A percentile compares a stretch with the other conserved stretches of the same genome.
These are phyloP conservation scores for Phytophthora brassicae DNA, from an alignment of 352 stramenopile genomes.

Conservation along the genomic window DNA sequence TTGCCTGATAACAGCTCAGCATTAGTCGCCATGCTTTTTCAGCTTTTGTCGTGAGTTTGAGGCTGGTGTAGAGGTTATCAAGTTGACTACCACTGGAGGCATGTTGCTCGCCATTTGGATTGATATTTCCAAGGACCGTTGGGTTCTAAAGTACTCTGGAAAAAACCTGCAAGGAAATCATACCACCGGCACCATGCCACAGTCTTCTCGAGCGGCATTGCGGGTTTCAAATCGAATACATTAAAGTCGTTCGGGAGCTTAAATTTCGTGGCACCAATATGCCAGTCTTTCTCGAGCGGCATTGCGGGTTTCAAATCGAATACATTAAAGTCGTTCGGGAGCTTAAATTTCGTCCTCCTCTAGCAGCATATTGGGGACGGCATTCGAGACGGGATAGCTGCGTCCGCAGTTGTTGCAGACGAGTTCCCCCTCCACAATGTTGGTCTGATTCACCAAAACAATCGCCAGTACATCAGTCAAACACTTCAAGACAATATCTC, in stretches of 20 bases:
- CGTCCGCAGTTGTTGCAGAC: slow-evolving; percentile 85
- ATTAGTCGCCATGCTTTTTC: neutral
- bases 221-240: slow-evolving; percentile 17
- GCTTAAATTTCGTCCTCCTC: slow-evolving; percentile 86
- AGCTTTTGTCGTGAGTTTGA: neutral
- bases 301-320: too few species aligned
- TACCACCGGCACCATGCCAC: too few species aligned
- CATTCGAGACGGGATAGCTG: slow-evolving; percentile 76
- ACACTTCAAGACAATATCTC: neutral
- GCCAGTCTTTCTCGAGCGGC: too few species aligned
- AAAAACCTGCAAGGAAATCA: too few species aligned
- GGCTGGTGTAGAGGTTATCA: neutral
- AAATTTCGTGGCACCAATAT: too few species aligned
- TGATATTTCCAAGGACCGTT: slow-evolving; percentile 7
- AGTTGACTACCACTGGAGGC: neutral
- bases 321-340: slow-evolving; percentile 23
- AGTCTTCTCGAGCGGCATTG: neutral
- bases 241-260: slow-evolving; percentile 17
- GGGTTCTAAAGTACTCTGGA: too few species aligned
- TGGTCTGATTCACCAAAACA: slow-evolving; percentile 43
- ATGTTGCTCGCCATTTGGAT: neutral
- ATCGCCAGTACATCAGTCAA: neutral
- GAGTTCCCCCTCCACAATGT: slow-evolving; percentile 84
- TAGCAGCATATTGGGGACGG: slow-evolving; percentile 84
- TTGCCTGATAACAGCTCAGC: slow-evolving; percentile 2